Evolutionary conservation across 805 yeast genomes (phyloP).

Genomic region (Myxozyma udenii): DNA sequence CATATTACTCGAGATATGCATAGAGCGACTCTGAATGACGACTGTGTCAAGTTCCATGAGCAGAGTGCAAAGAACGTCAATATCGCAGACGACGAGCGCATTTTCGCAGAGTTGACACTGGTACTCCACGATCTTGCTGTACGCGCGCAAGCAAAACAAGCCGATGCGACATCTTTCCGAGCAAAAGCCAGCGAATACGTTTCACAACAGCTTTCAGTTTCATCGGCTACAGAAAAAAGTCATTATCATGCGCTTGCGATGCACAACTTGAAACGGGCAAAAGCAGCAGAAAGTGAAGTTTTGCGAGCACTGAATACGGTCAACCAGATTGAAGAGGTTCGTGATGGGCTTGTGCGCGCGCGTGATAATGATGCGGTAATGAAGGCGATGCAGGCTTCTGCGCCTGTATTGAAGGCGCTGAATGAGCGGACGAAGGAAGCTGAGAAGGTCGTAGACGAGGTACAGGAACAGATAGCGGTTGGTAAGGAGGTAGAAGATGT

Average conservation of each 20-base stretch:
- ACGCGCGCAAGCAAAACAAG: conserved; percentile 6
- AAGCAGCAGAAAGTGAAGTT: conserved; percentile 9
- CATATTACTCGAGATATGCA: conserved; percentile 17
- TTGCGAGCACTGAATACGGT: neutral
- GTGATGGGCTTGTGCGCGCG: conserved; percentile 10
- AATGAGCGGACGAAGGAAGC: conserved; percentile 46
- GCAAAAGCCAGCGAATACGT: conserved; percentile 6
- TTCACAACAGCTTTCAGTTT: neutral
- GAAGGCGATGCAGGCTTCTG: conserved; percentile 38
- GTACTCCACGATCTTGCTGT: conserved; percentile 2
- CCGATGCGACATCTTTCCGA: conserved; percentile 3
- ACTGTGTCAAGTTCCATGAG: neutral
- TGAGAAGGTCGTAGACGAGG: conserved; percentile 44
- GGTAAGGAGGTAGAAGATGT: conserved; percentile 43
- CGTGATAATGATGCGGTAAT: conserved; percentile 17
- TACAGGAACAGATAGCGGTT: conserved; percentile 41
- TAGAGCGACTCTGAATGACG: conserved; percentile 3
- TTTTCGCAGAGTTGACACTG: conserved; percentile 13
- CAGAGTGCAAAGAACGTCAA: neutral
- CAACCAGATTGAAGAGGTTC: neutral
- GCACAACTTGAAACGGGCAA: conserved; percentile 10
- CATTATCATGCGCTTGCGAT: conserved; percentile 8
- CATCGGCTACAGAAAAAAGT: conserved; percentile 11
- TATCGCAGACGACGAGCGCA: conserved; percentile 22
- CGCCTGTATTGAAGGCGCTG: conserved; percentile 49